A percentile compares a stretch with the other conserved stretches of the same genome.
Evolutionary conservation across 257 asterid species (phyloP).

Genomic region (Ilex aquifolium): DNA sequence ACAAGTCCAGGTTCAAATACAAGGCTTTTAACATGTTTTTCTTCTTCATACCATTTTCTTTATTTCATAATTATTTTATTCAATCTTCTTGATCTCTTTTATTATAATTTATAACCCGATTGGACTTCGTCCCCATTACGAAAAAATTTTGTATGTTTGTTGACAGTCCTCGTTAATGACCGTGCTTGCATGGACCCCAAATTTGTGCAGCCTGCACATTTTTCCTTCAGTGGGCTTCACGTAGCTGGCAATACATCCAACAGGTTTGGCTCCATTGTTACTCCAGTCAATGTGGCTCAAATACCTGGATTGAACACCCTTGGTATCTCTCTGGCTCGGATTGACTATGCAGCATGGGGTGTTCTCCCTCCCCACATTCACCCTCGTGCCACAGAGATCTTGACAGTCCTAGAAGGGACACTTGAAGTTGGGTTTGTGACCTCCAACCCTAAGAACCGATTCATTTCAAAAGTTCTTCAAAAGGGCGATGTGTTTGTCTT

Average conservation of each 20-base stretch:
- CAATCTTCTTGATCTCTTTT: no score
- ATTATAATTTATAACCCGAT: no score
- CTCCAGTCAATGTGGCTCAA: not conserved
- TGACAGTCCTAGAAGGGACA: not conserved
- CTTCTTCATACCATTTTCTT: no score
- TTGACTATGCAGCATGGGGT: not conserved
- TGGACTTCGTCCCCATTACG: no score
- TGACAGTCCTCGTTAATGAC: no score
- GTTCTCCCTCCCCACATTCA: not conserved
- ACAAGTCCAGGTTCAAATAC: not conserved
- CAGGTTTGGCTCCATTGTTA: not conserved
- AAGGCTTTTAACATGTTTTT: no score
- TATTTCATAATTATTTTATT: no score
- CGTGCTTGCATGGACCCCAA: no score
- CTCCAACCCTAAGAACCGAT: not conserved
- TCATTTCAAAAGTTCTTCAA: conserved; percentile 5
- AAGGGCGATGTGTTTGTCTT: conserved; percentile 16
- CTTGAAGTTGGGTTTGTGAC: not conserved
- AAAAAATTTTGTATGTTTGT: no score
- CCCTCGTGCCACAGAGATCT: not conserved
- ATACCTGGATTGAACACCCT: not conserved
- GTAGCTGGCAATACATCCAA: not conserved
- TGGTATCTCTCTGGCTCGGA: not conserved
- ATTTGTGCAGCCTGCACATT: not conserved
- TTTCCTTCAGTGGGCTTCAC: not conserved